Conservation (phyloP, 2,329 filamentous ascomycete genomes). For the Aureobasidium sp. region DNA sequence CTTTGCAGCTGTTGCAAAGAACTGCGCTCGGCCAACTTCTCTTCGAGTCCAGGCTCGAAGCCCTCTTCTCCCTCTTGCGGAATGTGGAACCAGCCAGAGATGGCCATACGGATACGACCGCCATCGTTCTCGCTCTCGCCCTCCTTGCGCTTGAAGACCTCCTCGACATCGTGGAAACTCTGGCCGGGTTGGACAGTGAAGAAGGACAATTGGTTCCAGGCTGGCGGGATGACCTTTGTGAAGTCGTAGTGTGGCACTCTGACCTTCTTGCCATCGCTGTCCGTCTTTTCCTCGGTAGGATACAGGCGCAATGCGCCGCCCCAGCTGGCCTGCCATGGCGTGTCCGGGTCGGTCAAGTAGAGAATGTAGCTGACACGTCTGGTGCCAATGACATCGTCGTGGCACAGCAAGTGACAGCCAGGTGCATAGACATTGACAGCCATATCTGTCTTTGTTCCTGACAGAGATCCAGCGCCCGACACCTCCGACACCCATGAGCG, state of each 20-base stretch:
- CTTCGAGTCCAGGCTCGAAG: conserved; percentile 79
- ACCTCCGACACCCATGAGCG: conserved; percentile 81
- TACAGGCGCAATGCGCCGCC: conserved; percentile 87
- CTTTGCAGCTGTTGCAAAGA: conserved; percentile 89
- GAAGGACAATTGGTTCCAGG: conserved; percentile 96
- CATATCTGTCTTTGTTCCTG: conserved; percentile 95
- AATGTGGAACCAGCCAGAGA: conserved; percentile 98
- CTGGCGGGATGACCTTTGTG: conserved; percentile 78
- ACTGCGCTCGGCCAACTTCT: conserved; percentile 80
- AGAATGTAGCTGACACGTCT: conserved; percentile 93
- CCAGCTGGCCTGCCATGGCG: conserved; percentile 84
- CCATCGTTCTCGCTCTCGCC: conserved; percentile 58
- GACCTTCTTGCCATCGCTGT: conserved; percentile 61
- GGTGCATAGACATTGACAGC: conserved; percentile 98
- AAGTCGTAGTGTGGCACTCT: conserved; percentile 74
- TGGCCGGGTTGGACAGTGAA: conserved; percentile 97
- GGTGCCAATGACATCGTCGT: conserved; percentile 98
- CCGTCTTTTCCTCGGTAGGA: conserved; percentile 58
- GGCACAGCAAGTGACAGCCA: conserved; percentile 89
- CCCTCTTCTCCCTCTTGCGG: conserved; percentile 91
- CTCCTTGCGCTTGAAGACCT: conserved; percentile 70
- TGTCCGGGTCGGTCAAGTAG: conserved; percentile 88
- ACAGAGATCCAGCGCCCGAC: conserved; percentile 78
- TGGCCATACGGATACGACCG: conserved; percentile 85
- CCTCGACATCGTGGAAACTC: conserved; percentile 98